Conservation (phyloP, 2,329 filamentous ascomycete genomes). For the Epichloe brachyelytri region DNA sequence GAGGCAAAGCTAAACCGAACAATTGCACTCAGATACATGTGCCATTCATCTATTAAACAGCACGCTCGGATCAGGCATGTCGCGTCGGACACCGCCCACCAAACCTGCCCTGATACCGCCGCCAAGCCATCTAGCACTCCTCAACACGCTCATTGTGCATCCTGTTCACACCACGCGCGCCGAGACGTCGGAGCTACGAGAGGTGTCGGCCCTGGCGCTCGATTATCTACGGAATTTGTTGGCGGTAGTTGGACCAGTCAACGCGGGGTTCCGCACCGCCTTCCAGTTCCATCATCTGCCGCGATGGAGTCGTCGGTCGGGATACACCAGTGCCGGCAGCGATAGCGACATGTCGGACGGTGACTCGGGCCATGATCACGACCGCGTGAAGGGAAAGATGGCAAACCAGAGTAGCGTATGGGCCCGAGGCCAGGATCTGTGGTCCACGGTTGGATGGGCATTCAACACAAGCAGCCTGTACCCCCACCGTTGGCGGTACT, state of each 20-base stretch:
- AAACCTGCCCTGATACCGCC: slow-evolving; percentile 51
- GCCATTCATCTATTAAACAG: slow-evolving; percentile 53
- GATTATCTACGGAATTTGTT: slow-evolving; percentile 58
- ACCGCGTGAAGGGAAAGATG: slow-evolving; percentile 43
- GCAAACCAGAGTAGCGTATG: slow-evolving; percentile 57
- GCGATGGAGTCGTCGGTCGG: slow-evolving; percentile 18
- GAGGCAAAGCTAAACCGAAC: not conserved
- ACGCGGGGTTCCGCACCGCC: slow-evolving; percentile 55
- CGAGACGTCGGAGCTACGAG: slow-evolving; percentile 43
- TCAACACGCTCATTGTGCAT: slow-evolving; percentile 73
- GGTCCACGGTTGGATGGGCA: slow-evolving; percentile 80
- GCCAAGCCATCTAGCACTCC: slow-evolving; percentile 59
- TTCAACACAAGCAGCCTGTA: slow-evolving; percentile 75
- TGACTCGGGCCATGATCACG: slow-evolving; percentile 33
- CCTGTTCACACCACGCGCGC: slow-evolving; percentile 66
- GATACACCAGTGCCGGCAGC: slow-evolving; percentile 28
- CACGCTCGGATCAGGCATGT: slow-evolving; percentile 42
- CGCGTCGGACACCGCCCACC: slow-evolving; percentile 12
- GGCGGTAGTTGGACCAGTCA: slow-evolving; percentile 52
- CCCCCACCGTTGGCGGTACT: slow-evolving; percentile 64
- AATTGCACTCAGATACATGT: slow-evolving; percentile 14
- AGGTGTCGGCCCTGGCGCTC: slow-evolving; percentile 54
- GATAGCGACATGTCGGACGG: slow-evolving; percentile 28
- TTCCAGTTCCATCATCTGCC: slow-evolving; percentile 47
- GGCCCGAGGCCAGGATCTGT: slow-evolving; percentile 72